Evolutionary conservation across 805 yeast species (phyloP).

Genomic region (Babjeviella inositovora): DNA sequence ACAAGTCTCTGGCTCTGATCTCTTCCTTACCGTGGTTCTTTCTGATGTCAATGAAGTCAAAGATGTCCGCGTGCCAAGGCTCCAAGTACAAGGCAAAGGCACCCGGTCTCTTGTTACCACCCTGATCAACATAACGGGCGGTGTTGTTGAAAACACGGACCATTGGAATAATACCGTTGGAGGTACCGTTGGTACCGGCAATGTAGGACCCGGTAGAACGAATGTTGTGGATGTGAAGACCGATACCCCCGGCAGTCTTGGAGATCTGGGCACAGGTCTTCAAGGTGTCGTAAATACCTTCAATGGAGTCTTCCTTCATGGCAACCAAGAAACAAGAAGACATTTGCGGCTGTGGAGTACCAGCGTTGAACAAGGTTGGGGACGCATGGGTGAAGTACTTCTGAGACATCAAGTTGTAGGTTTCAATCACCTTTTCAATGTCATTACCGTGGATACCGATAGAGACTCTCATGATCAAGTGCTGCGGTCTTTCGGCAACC

Average conservation of each 20-base stretch:
- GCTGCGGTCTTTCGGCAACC: constrained; percentile 49
- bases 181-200: constrained; percentile 48
- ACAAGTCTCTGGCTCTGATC: constrained; percentile 44
- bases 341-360: constrained; percentile 44
- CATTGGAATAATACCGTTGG: constrained; percentile 49
- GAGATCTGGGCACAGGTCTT: constrained; percentile 48
- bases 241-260: constrained; percentile 50
- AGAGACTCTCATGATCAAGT: constrained; percentile 44
- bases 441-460: constrained; percentile 44
- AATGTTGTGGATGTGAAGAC: constrained; percentile 43
- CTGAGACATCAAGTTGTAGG: constrained; percentile 43
- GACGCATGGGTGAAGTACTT: constrained; percentile 45
- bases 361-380: constrained; percentile 46
- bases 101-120: constrained; percentile 53
- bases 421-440: constrained; percentile 32
- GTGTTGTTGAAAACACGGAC: constrained; percentile 47
- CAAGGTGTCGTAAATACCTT: constrained; percentile 44
- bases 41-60: constrained; percentile 41
- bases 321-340: constrained; percentile 50
- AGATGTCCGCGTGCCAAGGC: constrained; percentile 50
- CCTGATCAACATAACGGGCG: constrained; percentile 50
- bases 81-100: constrained; percentile 45
- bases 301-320: constrained; percentile 48
- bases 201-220: constrained; percentile 44
- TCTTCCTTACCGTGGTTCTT: constrained; percentile 53